These are phyloP conservation scores for Albatrellus ellisii DNA, from an alignment of 768 basidiomycete species.

Conservation along the genomic window DNA sequence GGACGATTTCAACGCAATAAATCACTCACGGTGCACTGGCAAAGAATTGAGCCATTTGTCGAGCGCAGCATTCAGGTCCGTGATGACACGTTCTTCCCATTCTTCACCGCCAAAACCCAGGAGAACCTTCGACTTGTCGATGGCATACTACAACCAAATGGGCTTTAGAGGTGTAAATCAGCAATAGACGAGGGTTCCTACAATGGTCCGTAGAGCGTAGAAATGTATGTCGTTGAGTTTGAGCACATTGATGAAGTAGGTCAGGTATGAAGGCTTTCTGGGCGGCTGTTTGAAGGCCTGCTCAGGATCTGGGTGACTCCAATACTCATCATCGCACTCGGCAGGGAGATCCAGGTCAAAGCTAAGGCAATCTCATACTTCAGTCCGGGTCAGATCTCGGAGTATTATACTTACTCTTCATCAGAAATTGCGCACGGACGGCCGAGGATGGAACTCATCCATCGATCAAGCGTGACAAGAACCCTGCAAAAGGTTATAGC, in stretches of 20 bases:
- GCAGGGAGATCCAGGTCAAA: not conserved
- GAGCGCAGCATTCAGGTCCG: slow-evolving; percentile 13
- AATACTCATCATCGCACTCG: not conserved
- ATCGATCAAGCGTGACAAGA: slow-evolving; percentile 32
- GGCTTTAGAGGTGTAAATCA: not conserved
- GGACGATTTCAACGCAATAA: not conserved
- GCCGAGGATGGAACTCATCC: slow-evolving; percentile 38
- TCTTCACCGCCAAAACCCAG: slow-evolving; percentile 8
- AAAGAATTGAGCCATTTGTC: slow-evolving; percentile 25
- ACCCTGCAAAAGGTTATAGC: slow-evolving; percentile 24
- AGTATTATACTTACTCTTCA: slow-evolving; percentile 35
- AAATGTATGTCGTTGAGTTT: not conserved
- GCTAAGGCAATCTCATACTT: not conserved
- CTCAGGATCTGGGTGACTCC: not conserved
- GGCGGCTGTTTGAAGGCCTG: slow-evolving; percentile 1
- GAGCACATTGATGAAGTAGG: not conserved
- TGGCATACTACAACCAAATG: slow-evolving; percentile 11
- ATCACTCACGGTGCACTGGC: slow-evolving; percentile 22
- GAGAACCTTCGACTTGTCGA: slow-evolving; percentile 7
- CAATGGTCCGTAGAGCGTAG: not conserved
- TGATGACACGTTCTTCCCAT: slow-evolving; percentile 13
- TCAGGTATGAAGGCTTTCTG: not conserved
- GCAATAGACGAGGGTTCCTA: not conserved
- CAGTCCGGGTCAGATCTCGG: not conserved
- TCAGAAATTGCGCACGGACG: slow-evolving; percentile 60